These are phyloP conservation scores for Symbiodinium pilosum DNA, from an alignment of 73 alveolate species.

Conservation along the genomic window DNA sequence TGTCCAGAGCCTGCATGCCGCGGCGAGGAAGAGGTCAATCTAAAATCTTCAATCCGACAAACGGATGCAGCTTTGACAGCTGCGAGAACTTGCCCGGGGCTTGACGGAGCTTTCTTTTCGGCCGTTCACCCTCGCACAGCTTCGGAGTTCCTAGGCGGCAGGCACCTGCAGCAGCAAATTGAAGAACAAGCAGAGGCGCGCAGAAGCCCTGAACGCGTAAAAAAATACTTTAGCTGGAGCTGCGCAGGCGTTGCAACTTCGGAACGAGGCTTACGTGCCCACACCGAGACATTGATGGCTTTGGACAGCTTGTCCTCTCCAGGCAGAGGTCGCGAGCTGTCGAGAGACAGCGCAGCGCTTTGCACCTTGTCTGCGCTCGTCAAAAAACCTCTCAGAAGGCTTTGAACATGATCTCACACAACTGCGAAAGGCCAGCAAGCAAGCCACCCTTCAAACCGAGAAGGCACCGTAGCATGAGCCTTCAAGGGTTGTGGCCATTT, in stretches of 20 bases:
- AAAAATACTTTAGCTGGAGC: not conserved
- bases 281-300: too few relatives aligned
- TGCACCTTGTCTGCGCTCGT: not conserved
- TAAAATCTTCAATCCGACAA: not conserved
- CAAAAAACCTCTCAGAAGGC: not conserved
- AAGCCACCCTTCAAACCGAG: not conserved
- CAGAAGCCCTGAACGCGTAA: not conserved
- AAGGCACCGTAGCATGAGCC: too few relatives aligned
- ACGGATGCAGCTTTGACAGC: not conserved
- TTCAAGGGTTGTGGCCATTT: too few relatives aligned
- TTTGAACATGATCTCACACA: not conserved
- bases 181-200: not conserved
- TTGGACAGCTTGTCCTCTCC: too few relatives aligned
- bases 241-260: not conserved
- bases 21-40: not conserved
- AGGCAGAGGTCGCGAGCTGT: not conserved
- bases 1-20: not conserved
- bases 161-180: slow-evolving; percentile 1
- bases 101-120: not conserved
- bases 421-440: not conserved
- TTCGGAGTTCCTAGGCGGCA: not conserved
- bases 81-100: slow-evolving; percentile 6
- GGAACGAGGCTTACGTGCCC: not conserved
- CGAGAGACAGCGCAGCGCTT: not conserved
- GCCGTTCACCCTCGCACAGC: not conserved